These are phyloP conservation scores for Pichia sp. DNA, from an alignment of 1,139 yeast species.

Conservation along the genomic window DNA sequence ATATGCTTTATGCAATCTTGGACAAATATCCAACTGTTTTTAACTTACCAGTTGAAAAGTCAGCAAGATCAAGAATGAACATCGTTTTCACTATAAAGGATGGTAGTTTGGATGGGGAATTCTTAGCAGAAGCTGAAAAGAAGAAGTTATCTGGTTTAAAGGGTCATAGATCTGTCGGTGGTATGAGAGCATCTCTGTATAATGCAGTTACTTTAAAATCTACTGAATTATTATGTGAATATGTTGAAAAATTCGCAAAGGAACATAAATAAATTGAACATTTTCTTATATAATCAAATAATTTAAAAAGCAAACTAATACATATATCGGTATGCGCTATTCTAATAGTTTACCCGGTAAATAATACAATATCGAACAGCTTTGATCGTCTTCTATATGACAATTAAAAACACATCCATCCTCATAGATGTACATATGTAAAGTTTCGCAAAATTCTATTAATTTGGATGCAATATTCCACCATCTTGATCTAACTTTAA, in stretches of 20 bases:
- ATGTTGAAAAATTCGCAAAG: slow-evolving; percentile 58
- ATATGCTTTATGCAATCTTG: slow-evolving; percentile 47
- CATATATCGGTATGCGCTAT: too few relatives aligned
- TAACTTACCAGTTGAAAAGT: slow-evolving; percentile 57
- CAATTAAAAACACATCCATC: slow-evolving; percentile 55
- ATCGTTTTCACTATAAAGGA: slow-evolving; percentile 75
- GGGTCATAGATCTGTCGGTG: slow-evolving; percentile 97
- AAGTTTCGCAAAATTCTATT: slow-evolving; percentile 48
- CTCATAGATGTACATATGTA: slow-evolving; percentile 44
- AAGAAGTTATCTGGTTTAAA: slow-evolving; percentile 66
- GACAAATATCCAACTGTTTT: slow-evolving; percentile 61
- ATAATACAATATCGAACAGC: slow-evolving; percentile 50
- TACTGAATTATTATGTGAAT: slow-evolving; percentile 53
- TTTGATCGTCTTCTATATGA: slow-evolving; percentile 49
- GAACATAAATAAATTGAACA: slow-evolving; percentile 25
- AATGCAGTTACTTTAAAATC: slow-evolving; percentile 74
- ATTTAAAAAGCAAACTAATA: too few relatives aligned
- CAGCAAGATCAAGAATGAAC: slow-evolving; percentile 81
- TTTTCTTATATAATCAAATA: background rate
- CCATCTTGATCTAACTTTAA: slow-evolving; percentile 44
- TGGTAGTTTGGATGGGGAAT: slow-evolving; percentile 58
- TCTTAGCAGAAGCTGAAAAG: slow-evolving; percentile 51
- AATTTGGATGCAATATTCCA: slow-evolving; percentile 54
- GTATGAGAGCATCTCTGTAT: slow-evolving; percentile 88
- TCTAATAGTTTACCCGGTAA: slow-evolving; percentile 19